phyloP scores from a whole-genome alignment of 2,329 filamentous ascomycete species.

The Endothia cerciana region DNA sequence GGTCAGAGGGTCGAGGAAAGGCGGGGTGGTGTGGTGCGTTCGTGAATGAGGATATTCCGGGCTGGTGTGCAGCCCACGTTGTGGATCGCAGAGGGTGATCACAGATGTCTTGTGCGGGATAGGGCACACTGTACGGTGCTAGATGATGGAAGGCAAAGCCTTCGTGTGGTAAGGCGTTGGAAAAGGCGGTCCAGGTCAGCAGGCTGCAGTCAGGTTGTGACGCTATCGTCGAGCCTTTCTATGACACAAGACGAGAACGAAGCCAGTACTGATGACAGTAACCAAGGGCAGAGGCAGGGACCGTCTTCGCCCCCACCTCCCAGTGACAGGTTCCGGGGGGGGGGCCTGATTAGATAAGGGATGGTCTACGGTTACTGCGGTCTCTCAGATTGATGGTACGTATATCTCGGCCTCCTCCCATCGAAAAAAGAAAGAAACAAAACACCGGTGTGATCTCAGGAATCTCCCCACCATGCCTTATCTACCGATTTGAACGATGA shows the following conservation, averaged over 20 bases:
- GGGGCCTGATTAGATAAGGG: conserved; percentile 10
- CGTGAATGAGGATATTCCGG: neutral
- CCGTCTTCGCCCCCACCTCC: neutral
- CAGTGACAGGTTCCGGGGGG: too few relatives aligned
- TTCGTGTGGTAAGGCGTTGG: neutral
- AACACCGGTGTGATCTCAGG: too few relatives aligned
- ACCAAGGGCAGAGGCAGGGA: too few relatives aligned
- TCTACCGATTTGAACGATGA: neutral
- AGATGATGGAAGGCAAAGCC: neutral
- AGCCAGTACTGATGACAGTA: too few relatives aligned
- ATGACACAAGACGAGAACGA: conserved; percentile 2
- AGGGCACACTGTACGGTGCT: neutral
- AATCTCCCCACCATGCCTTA: neutral
- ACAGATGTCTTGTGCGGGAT: neutral
- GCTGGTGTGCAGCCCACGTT: neutral
- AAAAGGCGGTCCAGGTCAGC: neutral
- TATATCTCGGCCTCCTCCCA: too few relatives aligned
- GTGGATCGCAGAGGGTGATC: neutral
- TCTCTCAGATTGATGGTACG: too few relatives aligned
- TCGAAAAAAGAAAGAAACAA: too few relatives aligned
- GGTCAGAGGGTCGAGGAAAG: too few relatives aligned
- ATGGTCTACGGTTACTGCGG: neutral
- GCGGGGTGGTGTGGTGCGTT: neutral
- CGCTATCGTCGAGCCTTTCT: conserved; percentile 10
- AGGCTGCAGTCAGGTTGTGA: conserved; percentile 11